Evolutionary conservation across 176 grass and related monocot genomes (phyloP).

Genomic region (Aechmea fasciata): DNA sequence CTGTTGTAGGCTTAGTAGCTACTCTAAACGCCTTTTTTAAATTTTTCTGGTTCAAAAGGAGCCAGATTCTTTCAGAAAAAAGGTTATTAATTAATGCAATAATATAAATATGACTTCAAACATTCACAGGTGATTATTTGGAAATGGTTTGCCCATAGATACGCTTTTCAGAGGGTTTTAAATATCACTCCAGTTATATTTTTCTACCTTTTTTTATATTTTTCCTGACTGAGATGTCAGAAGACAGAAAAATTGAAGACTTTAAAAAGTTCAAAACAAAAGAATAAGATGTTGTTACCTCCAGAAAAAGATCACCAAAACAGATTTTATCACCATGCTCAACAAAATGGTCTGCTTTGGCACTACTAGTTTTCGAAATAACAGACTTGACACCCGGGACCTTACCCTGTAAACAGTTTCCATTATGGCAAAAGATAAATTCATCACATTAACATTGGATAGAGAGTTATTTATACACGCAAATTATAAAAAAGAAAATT

Average conservation of each 20-base stretch:
- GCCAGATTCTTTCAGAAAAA: too few species aligned
- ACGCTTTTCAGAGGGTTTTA: too few species aligned
- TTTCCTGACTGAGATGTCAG: neutral
- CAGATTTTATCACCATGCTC: constrained; percentile 77
- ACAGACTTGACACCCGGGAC: constrained; percentile 64
- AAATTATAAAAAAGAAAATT: constrained; percentile 5
- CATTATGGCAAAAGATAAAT: constrained; percentile 1
- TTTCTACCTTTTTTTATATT: neutral
- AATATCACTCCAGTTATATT: neutral
- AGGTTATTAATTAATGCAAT: too few species aligned
- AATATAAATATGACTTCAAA: too few species aligned
- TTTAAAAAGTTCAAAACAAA: neutral
- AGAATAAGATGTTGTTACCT: constrained; percentile 38
- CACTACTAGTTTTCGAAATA: constrained; percentile 62
- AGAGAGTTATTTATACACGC: neutral
- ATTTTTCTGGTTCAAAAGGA: too few species aligned
- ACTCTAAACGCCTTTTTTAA: too few species aligned
- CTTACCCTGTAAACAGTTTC: constrained; percentile 39
- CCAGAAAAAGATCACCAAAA: constrained; percentile 79
- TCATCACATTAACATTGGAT: neutral
- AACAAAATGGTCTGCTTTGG: constrained; percentile 65
- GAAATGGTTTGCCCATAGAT: too few species aligned
- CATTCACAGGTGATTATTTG: too few species aligned
- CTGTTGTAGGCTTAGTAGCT: too few species aligned
- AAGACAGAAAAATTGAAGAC: neutral